Evolutionary conservation across 805 yeast species (phyloP).

Genomic region (Saccharomycopsis lassenensis): DNA sequence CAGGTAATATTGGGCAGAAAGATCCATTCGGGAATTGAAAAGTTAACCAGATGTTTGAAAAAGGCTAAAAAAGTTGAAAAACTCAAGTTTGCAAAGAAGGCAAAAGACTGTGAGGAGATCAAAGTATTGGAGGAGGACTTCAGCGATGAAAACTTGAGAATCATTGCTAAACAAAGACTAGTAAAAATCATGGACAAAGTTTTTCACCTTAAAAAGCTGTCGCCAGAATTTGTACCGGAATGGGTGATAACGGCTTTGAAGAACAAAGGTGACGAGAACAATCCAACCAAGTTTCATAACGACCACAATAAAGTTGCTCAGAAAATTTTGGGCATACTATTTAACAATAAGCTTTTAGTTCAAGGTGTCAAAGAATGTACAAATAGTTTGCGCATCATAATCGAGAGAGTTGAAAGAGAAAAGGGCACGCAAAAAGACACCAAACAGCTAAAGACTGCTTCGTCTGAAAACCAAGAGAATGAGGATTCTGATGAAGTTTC

Average conservation of each 20-base stretch:
- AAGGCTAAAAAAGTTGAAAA: constrained; percentile 20
- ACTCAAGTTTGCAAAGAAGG: constrained; percentile 16
- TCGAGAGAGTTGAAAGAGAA: constrained; percentile 35
- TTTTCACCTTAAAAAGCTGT: constrained; percentile 26
- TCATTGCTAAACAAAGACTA: constrained; percentile 15
- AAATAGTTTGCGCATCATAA: constrained; percentile 33
- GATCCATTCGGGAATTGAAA: constrained; percentile 33
- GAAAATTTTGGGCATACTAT: constrained; percentile 35
- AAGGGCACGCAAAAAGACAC: constrained; percentile 31
- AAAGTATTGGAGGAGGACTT: neutral
- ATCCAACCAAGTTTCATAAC: constrained; percentile 39
- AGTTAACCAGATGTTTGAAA: constrained; percentile 30
- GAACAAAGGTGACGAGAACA: constrained; percentile 25
- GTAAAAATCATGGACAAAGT: constrained; percentile 19
- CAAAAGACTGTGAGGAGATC: constrained; percentile 1
- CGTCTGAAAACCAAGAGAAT: constrained; percentile 17
- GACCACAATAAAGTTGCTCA: constrained; percentile 26
- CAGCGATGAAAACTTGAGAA: constrained; percentile 12
- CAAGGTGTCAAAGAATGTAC: constrained; percentile 21
- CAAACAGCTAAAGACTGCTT: constrained; percentile 29
- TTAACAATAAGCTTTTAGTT: constrained; percentile 34
- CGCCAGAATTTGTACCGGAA: constrained; percentile 24
- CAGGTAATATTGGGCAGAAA: constrained; percentile 37
- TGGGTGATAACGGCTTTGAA: constrained; percentile 24
- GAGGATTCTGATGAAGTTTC: constrained; percentile 23